Conservation (phyloP, 2,329 filamentous ascomycete species). For the Malbranchea cinnamomea region DNA sequence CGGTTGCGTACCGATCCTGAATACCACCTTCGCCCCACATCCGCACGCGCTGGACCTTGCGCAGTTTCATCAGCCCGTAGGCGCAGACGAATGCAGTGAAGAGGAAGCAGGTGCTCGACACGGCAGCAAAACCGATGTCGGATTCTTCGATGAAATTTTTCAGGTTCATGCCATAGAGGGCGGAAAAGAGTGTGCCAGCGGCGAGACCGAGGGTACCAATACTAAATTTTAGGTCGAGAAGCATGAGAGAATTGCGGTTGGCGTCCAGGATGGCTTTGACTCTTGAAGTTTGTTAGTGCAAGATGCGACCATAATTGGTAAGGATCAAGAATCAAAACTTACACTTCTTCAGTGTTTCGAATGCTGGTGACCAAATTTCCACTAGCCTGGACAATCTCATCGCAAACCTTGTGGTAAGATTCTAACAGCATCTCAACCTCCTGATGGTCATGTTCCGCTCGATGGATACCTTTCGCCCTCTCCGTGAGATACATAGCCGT, state of each 20-base stretch:
- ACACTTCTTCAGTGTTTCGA: slow-evolving; percentile 97
- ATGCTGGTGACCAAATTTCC: slow-evolving; percentile 89
- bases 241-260: slow-evolving; percentile 95
- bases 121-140: slow-evolving; percentile 64
- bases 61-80: slow-evolving; percentile 71
- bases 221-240: slow-evolving; percentile 90
- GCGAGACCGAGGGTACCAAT: slow-evolving; percentile 90
- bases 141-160: slow-evolving; percentile 98
- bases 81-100: slow-evolving; percentile 65
- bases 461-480: slow-evolving; percentile 56
- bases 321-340: slow-evolving; percentile 24
- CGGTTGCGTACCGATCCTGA: slow-evolving; percentile 8
- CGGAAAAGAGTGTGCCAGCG: slow-evolving; percentile 85
- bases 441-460: slow-evolving; percentile 75
- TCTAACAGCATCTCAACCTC: slow-evolving; percentile 95
- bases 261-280: slow-evolving; percentile 95
- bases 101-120: slow-evolving; percentile 55
- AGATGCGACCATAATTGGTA: too few relatives aligned
- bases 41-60: slow-evolving; percentile 72
- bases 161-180: slow-evolving; percentile 99
- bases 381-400: slow-evolving; percentile 93
- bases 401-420: slow-evolving; percentile 93
- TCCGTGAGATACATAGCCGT: slow-evolving; percentile 92
- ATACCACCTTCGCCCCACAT: slow-evolving; percentile 55
- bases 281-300: too few relatives aligned